Evolutionary conservation across 306 rosid species (phyloP).

Genomic region (Aeschynomene evenia): DNA sequence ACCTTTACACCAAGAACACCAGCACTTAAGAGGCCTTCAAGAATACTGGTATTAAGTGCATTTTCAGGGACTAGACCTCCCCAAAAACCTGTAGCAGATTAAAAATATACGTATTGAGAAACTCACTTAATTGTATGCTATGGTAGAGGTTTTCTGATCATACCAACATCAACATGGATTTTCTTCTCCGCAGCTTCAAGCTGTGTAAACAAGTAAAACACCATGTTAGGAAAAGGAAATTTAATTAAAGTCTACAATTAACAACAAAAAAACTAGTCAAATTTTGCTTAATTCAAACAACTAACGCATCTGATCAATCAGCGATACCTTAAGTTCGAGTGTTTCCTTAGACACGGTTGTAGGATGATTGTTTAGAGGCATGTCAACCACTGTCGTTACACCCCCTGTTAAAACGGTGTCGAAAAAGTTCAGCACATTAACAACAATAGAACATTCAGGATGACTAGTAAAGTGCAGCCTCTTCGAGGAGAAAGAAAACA

Average conservation of each 20-base stretch:
- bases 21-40: slow-evolving; percentile 75
- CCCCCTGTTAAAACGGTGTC: slow-evolving; percentile 63
- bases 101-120: slow-evolving; percentile 5
- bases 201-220: slow-evolving; percentile 43
- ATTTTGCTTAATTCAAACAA: neutral
- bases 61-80: slow-evolving; percentile 97
- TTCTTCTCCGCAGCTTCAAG: slow-evolving; percentile 67
- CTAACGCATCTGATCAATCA: slow-evolving; percentile 5
- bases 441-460: neutral
- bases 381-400: slow-evolving; percentile 87
- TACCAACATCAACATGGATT: slow-evolving; percentile 88
- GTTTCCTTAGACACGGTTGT: slow-evolving; percentile 82
- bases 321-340: slow-evolving; percentile 69
- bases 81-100: slow-evolving; percentile 76
- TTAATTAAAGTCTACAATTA: neutral
- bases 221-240: slow-evolving; percentile 25
- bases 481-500: neutral
- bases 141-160: slow-evolving; percentile 28
- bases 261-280: neutral
- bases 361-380: slow-evolving; percentile 91
- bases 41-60: slow-evolving; percentile 70
- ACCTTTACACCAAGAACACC: slow-evolving; percentile 98
- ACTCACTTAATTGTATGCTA: slow-evolving; percentile 11
- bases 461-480: neutral
- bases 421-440: neutral